A percentile compares a stretch with the other conserved stretches of the same genome.
These are phyloP conservation scores for Wickerhamiella occidentalis DNA, from an alignment of 805 yeast species.

Conservation along the genomic window DNA sequence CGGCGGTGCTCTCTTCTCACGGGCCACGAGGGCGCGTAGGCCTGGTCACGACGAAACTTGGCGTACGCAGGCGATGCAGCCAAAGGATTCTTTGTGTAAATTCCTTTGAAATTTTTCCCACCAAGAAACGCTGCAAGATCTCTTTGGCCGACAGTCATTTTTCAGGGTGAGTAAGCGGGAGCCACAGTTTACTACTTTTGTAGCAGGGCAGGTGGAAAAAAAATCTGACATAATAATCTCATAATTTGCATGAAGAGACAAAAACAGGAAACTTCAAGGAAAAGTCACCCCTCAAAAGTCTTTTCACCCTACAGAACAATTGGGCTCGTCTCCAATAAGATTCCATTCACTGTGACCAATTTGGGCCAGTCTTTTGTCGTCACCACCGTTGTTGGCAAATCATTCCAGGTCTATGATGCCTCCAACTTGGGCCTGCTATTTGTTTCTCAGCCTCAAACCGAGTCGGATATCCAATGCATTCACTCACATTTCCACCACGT, in stretches of 20 bases:
- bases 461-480: constrained; percentile 53
- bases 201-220: no score
- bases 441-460: constrained; percentile 71
- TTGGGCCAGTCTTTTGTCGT: constrained; percentile 79
- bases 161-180: not conserved
- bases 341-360: constrained; percentile 80
- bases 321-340: constrained; percentile 79
- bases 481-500: constrained; percentile 76
- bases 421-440: constrained; percentile 72
- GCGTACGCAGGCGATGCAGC: constrained; percentile 37
- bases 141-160: constrained; percentile 20
- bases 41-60: constrained; percentile 49
- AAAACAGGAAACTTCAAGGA: not conserved
- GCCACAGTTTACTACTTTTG: no score
- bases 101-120: constrained; percentile 72
- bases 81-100: constrained; percentile 65
- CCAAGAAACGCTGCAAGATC: constrained; percentile 63
- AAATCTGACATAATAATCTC: constrained; percentile 3
- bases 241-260: not conserved
- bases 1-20: constrained; percentile 23
- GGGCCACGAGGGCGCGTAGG: constrained; percentile 24
- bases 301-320: constrained; percentile 29
- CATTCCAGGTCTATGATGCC: constrained; percentile 86
- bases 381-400: constrained; percentile 78
- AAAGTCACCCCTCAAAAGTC: constrained; percentile 9